phyloP scores from a whole-genome alignment of 495 filamentous ascomycete genomes.

The Pyrenula aspistea region DNA sequence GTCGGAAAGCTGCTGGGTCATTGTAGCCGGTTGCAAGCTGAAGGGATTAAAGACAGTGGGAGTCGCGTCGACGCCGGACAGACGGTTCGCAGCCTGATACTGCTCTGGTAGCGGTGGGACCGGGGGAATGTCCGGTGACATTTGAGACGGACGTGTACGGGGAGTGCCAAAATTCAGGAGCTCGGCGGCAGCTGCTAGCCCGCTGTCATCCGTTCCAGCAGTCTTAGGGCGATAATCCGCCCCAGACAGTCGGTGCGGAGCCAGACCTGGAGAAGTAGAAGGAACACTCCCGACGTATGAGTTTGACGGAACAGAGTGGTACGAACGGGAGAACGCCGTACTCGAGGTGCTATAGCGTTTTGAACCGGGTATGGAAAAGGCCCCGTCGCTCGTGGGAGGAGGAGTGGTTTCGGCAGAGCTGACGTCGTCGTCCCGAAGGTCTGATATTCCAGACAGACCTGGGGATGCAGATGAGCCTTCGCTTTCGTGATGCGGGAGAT shows the following conservation, averaged over 20 bases:
- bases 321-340: conserved; percentile 66
- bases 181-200: conserved; percentile 82
- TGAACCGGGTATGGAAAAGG: conserved; percentile 20
- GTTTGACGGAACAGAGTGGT: conserved; percentile 61
- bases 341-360: conserved; percentile 45
- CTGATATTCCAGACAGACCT: conserved; percentile 64
- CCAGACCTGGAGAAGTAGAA: conserved; percentile 33
- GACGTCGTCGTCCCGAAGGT: conserved; percentile 48
- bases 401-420: conserved; percentile 48
- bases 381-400: conserved; percentile 35
- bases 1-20: conserved; percentile 14
- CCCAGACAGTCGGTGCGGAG: conserved; percentile 39
- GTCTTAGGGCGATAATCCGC: conserved; percentile 50
- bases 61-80: conserved; percentile 20
- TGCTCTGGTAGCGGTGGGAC: conserved; percentile 73
- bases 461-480: conserved; percentile 76
- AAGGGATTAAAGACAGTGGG: conserved; percentile 36
- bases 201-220: conserved; percentile 55
- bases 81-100: conserved; percentile 35
- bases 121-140: conserved; percentile 69
- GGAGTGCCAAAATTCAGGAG: conserved; percentile 86
- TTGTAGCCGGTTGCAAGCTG: conserved; percentile 32
- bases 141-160: conserved; percentile 52
- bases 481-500: conserved; percentile 36
- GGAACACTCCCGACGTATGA: conserved; percentile 34